Percentiles rank a stretch among this genome's conserved stretches.
Evolutionary conservation across 257 asterid genomes (phyloP).

Genomic region (Petunia secreta): DNA sequence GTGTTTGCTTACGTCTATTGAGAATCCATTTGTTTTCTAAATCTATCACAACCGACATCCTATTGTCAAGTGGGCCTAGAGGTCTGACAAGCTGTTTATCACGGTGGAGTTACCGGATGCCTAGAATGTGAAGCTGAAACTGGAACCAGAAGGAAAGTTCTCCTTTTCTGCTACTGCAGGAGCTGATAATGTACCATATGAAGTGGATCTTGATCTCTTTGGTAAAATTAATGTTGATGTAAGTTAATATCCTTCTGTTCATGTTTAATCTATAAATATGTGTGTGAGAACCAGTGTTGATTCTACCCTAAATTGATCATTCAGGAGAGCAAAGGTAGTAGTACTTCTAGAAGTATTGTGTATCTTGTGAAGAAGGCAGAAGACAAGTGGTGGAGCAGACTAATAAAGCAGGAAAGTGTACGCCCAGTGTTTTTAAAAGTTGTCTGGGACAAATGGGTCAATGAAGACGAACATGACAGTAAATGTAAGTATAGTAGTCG

Average conservation of each 20-base stretch:
- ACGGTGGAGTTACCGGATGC: constrained; percentile 79
- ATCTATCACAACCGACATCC: constrained; percentile 59
- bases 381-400: constrained; percentile 79
- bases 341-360: constrained; percentile 50
- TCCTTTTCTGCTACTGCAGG: constrained; percentile 64
- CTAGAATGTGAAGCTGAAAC: constrained; percentile 60
- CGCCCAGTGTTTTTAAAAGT: constrained; percentile 69
- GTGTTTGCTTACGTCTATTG: neutral
- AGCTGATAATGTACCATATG: constrained; percentile 49
- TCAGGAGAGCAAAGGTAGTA: constrained; percentile 69
- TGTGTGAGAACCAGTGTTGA: neutral
- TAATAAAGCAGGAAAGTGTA: constrained; percentile 58
- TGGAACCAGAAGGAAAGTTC: constrained; percentile 77
- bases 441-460: constrained; percentile 93
- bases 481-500: constrained; percentile 37
- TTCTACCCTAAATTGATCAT: neutral
- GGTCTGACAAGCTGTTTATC: constrained; percentile 55
- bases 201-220: constrained; percentile 55
- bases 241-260: constrained; percentile 28
- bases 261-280: neutral
- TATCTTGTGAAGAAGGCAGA: constrained; percentile 77
- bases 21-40: constrained; percentile 5
- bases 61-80: constrained; percentile 72
- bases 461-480: constrained; percentile 69
- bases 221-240: constrained; percentile 68